phyloP scores from a whole-genome alignment of 345 rosid genomes.

The Eutrema heterophyllum region DNA sequence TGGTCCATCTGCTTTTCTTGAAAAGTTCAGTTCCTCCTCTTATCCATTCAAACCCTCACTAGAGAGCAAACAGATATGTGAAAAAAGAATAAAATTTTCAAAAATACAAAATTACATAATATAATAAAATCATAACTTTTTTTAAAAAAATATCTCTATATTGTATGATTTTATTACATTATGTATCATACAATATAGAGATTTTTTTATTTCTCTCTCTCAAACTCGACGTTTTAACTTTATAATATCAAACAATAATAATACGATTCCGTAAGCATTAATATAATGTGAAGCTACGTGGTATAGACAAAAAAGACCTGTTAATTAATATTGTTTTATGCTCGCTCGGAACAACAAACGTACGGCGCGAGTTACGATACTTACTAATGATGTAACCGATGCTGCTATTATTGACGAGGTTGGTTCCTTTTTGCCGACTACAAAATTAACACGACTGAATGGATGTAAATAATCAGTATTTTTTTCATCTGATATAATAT shows the following conservation, averaged over 20 bases:
- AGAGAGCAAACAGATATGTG: background rate
- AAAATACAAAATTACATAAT: background rate
- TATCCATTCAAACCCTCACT: too few relatives aligned
- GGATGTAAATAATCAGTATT: background rate
- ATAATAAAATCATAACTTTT: too few relatives aligned
- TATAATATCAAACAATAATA: background rate
- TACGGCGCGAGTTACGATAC: slow-evolving; percentile 6
- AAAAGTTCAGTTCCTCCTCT: too few relatives aligned
- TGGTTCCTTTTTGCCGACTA: slow-evolving; percentile 3
- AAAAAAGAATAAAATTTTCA: background rate
- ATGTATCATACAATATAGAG: background rate
- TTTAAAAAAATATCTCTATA: too few relatives aligned
- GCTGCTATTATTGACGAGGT: slow-evolving; percentile 8
- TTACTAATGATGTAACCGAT: background rate
- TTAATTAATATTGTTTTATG: too few relatives aligned
- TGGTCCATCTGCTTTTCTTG: too few relatives aligned
- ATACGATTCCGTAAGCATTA: background rate
- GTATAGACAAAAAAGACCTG: too few relatives aligned
- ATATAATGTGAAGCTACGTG: background rate
- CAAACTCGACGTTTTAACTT: background rate
- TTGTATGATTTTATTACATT: too few relatives aligned
- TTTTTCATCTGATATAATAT: too few relatives aligned
- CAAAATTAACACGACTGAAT: background rate
- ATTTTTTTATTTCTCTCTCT: background rate
- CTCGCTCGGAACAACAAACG: background rate